Conservation (phyloP, 1,139 yeast species). For the Pichia inconspicua region DNA sequence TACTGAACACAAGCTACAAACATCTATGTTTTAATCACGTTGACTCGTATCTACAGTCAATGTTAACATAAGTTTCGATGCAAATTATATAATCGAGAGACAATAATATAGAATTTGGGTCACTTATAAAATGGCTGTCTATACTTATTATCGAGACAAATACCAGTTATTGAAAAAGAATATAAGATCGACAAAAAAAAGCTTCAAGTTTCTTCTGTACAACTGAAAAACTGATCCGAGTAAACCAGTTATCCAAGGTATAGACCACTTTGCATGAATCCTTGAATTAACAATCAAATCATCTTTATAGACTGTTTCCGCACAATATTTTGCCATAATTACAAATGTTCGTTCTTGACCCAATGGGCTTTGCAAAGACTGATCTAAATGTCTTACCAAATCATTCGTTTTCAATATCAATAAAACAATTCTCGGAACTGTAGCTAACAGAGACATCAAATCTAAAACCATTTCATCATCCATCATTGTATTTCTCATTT, state of each 20-base stretch:
- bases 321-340: slow-evolving; percentile 86
- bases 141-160: too few relatives aligned
- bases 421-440: slow-evolving; percentile 78
- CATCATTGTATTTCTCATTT: slow-evolving; percentile 57
- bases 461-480: slow-evolving; percentile 61
- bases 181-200: slow-evolving; percentile 48
- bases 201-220: slow-evolving; percentile 45
- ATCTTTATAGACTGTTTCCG: slow-evolving; percentile 68
- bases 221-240: slow-evolving; percentile 38
- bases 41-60: too few relatives aligned
- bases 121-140: too few relatives aligned
- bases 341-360: slow-evolving; percentile 86
- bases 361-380: slow-evolving; percentile 67
- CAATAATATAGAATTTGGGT: too few relatives aligned
- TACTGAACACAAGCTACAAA: too few relatives aligned
- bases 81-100: too few relatives aligned
- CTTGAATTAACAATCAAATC: slow-evolving; percentile 36
- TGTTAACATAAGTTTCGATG: too few relatives aligned
- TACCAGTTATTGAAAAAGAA: slow-evolving; percentile 22
- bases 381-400: slow-evolving; percentile 82
- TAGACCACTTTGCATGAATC: slow-evolving; percentile 32
- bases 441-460: slow-evolving; percentile 70
- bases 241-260: slow-evolving; percentile 32
- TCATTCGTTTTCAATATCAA: slow-evolving; percentile 90
- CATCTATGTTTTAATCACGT: too few relatives aligned